Evolutionary conservation across 202 grass and related monocot genomes (phyloP).

Genomic region (Brachypodium distachyon): DNA sequence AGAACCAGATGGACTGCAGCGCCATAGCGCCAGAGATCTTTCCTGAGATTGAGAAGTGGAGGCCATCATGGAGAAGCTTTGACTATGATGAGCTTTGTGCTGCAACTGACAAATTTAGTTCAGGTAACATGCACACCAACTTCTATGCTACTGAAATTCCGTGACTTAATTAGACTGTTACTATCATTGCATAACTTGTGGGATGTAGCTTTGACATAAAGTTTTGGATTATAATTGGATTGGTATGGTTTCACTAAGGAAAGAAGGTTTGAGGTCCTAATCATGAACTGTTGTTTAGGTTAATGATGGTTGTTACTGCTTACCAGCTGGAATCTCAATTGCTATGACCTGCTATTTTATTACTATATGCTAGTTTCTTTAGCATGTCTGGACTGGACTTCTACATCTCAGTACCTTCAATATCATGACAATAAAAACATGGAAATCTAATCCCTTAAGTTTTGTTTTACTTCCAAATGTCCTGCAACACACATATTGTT

Average conservation of each 20-base stretch:
- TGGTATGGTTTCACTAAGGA: neutral
- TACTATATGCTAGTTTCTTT: neutral
- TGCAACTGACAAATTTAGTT: constrained; percentile 75
- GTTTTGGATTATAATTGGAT: constrained; percentile 5
- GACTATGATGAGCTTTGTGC: constrained; percentile 75
- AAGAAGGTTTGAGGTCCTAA: constrained; percentile 24
- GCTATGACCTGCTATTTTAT: neutral
- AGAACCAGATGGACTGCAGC: constrained; percentile 40
- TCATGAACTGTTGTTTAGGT: constrained; percentile 29
- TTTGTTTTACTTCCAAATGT: neutral
- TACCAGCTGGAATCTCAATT: constrained; percentile 1
- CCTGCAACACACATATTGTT: neutral
- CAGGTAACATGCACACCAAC: constrained; percentile 51
- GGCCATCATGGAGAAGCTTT: constrained; percentile 93
- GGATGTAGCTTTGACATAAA: constrained; percentile 24
- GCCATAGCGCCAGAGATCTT: constrained; percentile 57
- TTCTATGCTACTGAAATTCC: neutral
- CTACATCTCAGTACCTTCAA: neutral
- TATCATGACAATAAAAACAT: neutral
- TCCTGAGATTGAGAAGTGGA: constrained; percentile 62
- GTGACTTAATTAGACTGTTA: constrained; percentile 14
- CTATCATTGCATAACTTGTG: constrained; percentile 27
- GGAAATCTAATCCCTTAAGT: neutral
- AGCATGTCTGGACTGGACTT: neutral
- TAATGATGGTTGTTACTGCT: constrained; percentile 22